Evolutionary conservation across 2,329 filamentous ascomycete species (phyloP), one percentile per base, ranked within the genome.

Genomic region (Microsporum canis): DNA sequence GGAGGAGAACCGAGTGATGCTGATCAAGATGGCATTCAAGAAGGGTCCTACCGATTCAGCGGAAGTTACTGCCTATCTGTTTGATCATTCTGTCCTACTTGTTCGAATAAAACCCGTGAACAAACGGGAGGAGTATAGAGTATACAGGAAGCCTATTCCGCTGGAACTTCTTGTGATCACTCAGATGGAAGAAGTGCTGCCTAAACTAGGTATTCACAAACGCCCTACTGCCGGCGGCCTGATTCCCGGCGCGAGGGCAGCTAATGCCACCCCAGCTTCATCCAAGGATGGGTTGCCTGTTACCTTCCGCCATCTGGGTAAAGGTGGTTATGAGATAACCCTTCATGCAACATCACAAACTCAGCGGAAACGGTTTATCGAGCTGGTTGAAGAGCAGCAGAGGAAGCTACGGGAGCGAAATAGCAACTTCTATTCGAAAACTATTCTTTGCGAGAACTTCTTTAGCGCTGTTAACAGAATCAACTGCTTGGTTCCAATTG

Each of bases 151-250:
- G 78, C 94, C 94, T 0, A 99, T 99, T 66, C 94, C 94, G 12
- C 78, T 99, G 36, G 94, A 99, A 72, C 80, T 99, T 5, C 81
- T 99, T 14, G 86, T 94, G 29, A 97, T 99, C 67, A 87, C 88
- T 59, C 92, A 97, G 71, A 97, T 99, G 92, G 92, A 97, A 59
- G 91, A 96, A 71, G 86, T 97, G 34, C 89, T 96, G 47, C 91
- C 91, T 2, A 86, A 84, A 65, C 75, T 86, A 57, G 91, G 91
- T 29, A 80, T 90, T 53, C 80, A 90, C 38, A 97, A 96, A 77
- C 83, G 94, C 58, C 87, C 91, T 12, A 95, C 92, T 0, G 41
- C 49, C 5, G 94, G 91, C 2, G 92, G 90, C 72, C 79, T 97
- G 68, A 84, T 95, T 51, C 80, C 83, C 29, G 80, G 81, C 17